Percentiles rank a stretch among this genome's conserved stretches.
These are phyloP conservation scores for Grosmannia clavigera DNA, from an alignment of 2,329 filamentous ascomycete species.

Conservation along the genomic window DNA sequence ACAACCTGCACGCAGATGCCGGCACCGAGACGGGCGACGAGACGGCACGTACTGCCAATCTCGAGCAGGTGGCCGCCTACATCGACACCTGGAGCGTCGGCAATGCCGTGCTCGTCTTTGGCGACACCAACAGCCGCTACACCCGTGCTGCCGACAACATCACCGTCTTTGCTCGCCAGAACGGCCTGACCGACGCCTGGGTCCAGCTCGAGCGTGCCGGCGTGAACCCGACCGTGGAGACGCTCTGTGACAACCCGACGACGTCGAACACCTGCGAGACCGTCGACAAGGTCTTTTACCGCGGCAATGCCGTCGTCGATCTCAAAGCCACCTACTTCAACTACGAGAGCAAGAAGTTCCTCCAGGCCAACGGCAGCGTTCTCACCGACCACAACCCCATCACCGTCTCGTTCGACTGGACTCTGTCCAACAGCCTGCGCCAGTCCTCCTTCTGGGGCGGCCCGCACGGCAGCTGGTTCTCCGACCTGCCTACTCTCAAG, in stretches of 20 bases:
- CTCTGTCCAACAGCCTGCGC: conserved; percentile 22
- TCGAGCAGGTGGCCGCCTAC: conserved; percentile 46
- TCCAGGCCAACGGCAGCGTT: conserved; percentile 41
- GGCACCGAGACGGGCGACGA: conserved; percentile 38
- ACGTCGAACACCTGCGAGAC: conserved; percentile 45
- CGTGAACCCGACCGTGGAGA: conserved; percentile 29
- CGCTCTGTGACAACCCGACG: conserved; percentile 46
- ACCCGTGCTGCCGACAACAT: conserved; percentile 42
- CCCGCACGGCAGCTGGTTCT: conserved; percentile 40
- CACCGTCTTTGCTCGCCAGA: conserved; percentile 33
- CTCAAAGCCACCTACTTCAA: conserved; percentile 36
- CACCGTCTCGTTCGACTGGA: conserved; percentile 39
- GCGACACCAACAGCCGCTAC: conserved; percentile 55
- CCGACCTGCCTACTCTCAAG: conserved; percentile 32
- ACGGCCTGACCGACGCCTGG: conserved; percentile 46
- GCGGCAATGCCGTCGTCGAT: conserved; percentile 31
- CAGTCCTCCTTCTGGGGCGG: conserved; percentile 36
- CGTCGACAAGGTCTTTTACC: conserved; percentile 55
- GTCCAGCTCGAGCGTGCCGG: conserved; percentile 39
- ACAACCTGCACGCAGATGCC: conserved; percentile 57
- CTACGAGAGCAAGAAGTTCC: conserved; percentile 44
- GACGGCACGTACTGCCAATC: conserved; percentile 42
- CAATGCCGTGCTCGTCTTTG: conserved; percentile 51
- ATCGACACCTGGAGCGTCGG: conserved; percentile 43
- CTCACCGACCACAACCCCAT: conserved; percentile 55